Base-by-base conservation (phyloP, 345 rosid genomes). In the Carallia pectinifolia region DNA sequence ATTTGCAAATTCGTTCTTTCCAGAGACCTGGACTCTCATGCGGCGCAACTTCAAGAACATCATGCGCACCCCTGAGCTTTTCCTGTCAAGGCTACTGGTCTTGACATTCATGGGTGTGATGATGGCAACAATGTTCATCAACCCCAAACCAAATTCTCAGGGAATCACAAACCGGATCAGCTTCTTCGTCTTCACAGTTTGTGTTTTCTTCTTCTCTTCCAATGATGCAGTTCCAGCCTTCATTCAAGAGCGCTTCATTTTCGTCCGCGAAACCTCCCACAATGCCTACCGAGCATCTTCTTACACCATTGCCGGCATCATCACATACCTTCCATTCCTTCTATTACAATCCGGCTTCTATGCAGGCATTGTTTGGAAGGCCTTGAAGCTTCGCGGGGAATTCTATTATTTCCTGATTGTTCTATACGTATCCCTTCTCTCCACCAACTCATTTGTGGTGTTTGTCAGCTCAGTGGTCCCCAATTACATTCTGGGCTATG, bases 71-170 rank as follows among this genome's bases (percentile, higher is more conserved):
- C 90, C 89, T 2, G 90, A 88, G 70, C 89, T 88, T 52, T 88
- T 88, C 82, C 89, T 86, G 38, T 88, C 93, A 17, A 76, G 93
- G 52, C 86, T 86, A 37, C 29, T 86, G 75, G 93, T 86, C 70
- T 82, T 88, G 23, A 81, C 89, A 4, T 13, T 80, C 33, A 88
- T 88, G 93, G 93, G 93, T 6, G 0, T 85, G 47, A 82, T 88
- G 90, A 88, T 88, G 93, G 90, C 90, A 33, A 86, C 93, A 5
- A 86, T 88, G 93, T 88, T 88, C 89, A 34, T 40, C 69, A 78
- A 74, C 12, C 93, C 93, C 1, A 77, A 71, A 64, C 10, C n/a
- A 0, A 60, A 68, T 65, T 9, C 61, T 47, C 90, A 88, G 61
- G 93, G 90, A 50, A 83, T 88, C 80, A 85, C 90, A 4, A 74